A percentile compares a stretch with the other conserved stretches of the same genome.
Conservation (phyloP, 2,329 filamentous ascomycete genomes). For the Fragosphaeria purpurea region DNA sequence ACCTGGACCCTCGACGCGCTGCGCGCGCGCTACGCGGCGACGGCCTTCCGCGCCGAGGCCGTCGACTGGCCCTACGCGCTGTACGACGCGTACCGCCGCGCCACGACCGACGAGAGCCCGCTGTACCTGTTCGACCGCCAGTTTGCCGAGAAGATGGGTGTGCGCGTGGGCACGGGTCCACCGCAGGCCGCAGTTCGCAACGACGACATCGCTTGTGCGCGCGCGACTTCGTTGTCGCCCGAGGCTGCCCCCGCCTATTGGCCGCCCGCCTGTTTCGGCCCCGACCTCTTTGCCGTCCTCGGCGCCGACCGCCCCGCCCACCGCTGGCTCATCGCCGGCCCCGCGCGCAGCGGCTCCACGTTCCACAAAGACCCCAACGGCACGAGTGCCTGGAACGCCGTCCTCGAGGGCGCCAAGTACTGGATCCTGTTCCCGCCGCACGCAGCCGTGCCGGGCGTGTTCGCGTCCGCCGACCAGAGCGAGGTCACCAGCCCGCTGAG, state of each 20-base stretch:
- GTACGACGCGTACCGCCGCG: slow-evolving; percentile 73
- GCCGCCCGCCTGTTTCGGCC: slow-evolving; percentile 73
- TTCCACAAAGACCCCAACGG: slow-evolving; percentile 80
- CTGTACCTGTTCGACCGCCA: slow-evolving; percentile 83
- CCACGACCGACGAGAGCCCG: slow-evolving; percentile 75
- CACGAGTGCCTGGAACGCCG: slow-evolving; percentile 85
- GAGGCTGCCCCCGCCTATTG: slow-evolving; percentile 49
- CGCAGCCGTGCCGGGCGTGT: slow-evolving; percentile 75
- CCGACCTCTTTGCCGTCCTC: slow-evolving; percentile 75
- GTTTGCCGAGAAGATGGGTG: slow-evolving; percentile 77
- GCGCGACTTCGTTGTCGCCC: slow-evolving; percentile 1
- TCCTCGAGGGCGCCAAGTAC: slow-evolving; percentile 83
- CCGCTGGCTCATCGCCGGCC: slow-evolving; percentile 87
- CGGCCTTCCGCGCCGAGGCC: slow-evolving; percentile 77
- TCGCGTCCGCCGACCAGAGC: slow-evolving; percentile 77
- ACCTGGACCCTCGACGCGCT: slow-evolving; percentile 66
- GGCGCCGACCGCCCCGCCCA: slow-evolving; percentile 72
- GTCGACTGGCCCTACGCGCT: slow-evolving; percentile 84
- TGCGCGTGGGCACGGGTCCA: slow-evolving; percentile 49
- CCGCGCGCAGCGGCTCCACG: slow-evolving; percentile 77
- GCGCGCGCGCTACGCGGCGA: slow-evolving; percentile 50
- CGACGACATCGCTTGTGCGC: slow-evolving; percentile 22
- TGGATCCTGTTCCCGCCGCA: slow-evolving; percentile 96
- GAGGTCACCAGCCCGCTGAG: slow-evolving; percentile 90
- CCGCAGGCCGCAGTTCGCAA: slow-evolving; percentile 18